Conservation (phyloP, 225 moss, liverwort and hornwort genomes). For the Thuidium tamariscinum region DNA sequence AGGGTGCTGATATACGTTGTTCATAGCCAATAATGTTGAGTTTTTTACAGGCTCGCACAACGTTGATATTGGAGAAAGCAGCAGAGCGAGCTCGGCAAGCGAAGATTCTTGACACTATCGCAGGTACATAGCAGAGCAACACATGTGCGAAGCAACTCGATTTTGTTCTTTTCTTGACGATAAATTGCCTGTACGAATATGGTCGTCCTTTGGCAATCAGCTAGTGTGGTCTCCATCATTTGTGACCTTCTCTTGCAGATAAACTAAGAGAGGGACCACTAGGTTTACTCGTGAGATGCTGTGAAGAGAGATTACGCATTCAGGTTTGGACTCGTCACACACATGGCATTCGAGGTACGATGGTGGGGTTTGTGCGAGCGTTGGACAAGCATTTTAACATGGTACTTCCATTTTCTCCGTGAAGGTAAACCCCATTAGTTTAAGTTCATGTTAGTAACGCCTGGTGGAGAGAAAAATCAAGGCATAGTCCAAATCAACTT, state of each 20-base stretch:
- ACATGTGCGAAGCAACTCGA: not conserved
- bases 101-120: constrained; percentile 42
- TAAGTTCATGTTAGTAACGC: not conserved
- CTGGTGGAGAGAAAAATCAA: not conserved
- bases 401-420: constrained; percentile 31
- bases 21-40: not conserved
- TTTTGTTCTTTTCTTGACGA: not conserved
- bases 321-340: constrained; percentile 69
- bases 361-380: constrained; percentile 58
- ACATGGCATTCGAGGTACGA: constrained; percentile 51
- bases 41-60: constrained; percentile 40
- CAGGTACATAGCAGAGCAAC: constrained; percentile 21
- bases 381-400: constrained; percentile 68
- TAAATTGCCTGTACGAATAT: not conserved
- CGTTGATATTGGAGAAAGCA: constrained; percentile 54
- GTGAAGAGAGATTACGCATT: constrained; percentile 40
- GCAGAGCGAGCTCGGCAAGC: constrained; percentile 55
- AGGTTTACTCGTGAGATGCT: constrained; percentile 50
- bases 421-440: constrained; percentile 22
- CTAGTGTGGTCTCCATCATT: not conserved
- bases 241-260: constrained; percentile 10
- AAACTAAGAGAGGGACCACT: constrained; percentile 47
- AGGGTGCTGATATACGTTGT: not conserved
- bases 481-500: not conserved
- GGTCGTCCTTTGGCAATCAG: not conserved